phyloP scores from a whole-genome alignment of 495 filamentous ascomycete species.

The Aspergillus olivimuriae region DNA sequence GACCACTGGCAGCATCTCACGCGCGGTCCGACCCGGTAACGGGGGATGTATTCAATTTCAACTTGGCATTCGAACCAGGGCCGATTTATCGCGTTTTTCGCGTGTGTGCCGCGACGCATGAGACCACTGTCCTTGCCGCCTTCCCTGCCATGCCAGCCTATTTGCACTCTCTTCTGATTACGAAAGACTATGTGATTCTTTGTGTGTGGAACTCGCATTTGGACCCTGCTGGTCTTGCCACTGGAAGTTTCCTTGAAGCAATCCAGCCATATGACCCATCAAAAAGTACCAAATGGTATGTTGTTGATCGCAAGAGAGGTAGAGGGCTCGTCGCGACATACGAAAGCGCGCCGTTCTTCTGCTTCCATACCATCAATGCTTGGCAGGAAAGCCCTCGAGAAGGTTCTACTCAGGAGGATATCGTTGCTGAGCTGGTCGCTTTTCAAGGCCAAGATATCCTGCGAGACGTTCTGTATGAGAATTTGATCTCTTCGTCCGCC shows the following conservation, averaged over 20 bases:
- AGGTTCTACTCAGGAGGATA: slow-evolving; percentile 34
- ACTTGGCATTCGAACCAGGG: slow-evolving; percentile 44
- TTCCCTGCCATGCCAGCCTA: slow-evolving; percentile 54
- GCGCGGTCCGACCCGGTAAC: slow-evolving; percentile 62
- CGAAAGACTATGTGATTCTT: slow-evolving; percentile 57
- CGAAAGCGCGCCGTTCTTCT: slow-evolving; percentile 58
- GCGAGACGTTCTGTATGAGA: slow-evolving; percentile 49
- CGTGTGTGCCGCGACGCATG: slow-evolving; percentile 50
- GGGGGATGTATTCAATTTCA: slow-evolving; percentile 75
- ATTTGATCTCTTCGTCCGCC: slow-evolving; percentile 40
- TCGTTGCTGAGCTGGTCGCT: slow-evolving; percentile 51
- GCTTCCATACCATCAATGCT: slow-evolving; percentile 71
- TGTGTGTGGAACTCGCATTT: slow-evolving; percentile 56
- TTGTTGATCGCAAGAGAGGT: slow-evolving; percentile 52
- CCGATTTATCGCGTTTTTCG: slow-evolving; percentile 61
- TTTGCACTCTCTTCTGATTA: slow-evolving; percentile 68
- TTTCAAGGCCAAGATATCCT: slow-evolving; percentile 51
- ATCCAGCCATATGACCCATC: slow-evolving; percentile 40
- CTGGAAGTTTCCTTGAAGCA: slow-evolving; percentile 19
- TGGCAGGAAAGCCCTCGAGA: slow-evolving; percentile 51
- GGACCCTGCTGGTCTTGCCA: slow-evolving; percentile 51
- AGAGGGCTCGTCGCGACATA: slow-evolving; percentile 54
- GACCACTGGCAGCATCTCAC: slow-evolving; percentile 58
- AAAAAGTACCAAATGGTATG: slow-evolving; percentile 56
- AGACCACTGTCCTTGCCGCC: slow-evolving; percentile 64